Conservation (phyloP, 2,329 filamentous ascomycete species). For the Diaporthe ampelina region DNA sequence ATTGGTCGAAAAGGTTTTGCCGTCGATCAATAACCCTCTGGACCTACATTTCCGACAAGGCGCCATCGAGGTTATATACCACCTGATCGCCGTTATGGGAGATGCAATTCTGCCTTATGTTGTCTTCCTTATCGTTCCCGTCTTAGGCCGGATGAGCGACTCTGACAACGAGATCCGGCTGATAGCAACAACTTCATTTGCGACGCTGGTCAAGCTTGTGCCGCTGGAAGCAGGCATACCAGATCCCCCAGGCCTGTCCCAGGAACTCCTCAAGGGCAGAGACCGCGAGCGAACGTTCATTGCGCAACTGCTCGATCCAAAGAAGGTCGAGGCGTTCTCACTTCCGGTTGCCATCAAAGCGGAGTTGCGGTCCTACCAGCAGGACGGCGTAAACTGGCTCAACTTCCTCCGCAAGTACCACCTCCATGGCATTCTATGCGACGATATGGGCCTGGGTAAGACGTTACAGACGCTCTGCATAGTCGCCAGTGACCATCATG, state of each 20-base stretch:
- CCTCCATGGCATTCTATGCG: slow-evolving; percentile 96
- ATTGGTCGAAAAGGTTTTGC: slow-evolving; percentile 91
- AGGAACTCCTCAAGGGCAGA: slow-evolving; percentile 88
- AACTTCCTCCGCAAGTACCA: slow-evolving; percentile 98
- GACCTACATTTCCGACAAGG: slow-evolving; percentile 93
- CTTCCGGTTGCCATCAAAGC: slow-evolving; percentile 98
- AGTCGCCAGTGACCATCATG: slow-evolving; percentile 96
- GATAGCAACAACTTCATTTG: slow-evolving; percentile 96
- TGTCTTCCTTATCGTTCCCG: slow-evolving; percentile 98
- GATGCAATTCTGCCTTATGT: slow-evolving; percentile 96
- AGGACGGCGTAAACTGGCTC: slow-evolving; percentile 99
- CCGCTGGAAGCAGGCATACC: slow-evolving; percentile 97
- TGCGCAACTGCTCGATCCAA: slow-evolving; percentile 93
- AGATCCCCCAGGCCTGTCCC: slow-evolving; percentile 92
- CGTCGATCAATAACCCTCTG: slow-evolving; percentile 90
- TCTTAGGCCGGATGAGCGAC: slow-evolving; percentile 97
- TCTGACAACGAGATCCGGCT: slow-evolving; percentile 96
- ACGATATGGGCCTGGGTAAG: slow-evolving; percentile 99
- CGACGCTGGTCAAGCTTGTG: slow-evolving; percentile 95
- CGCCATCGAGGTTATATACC: slow-evolving; percentile 94
- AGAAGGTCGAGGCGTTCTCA: slow-evolving; percentile 94
- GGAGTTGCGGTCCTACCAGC: slow-evolving; percentile 95
- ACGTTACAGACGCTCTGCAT: slow-evolving; percentile 98
- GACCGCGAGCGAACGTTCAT: slow-evolving; percentile 98
- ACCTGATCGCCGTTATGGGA: slow-evolving; percentile 98